phyloP scores from a whole-genome alignment of 139 green algal species.

The Chlamydomonas incerta region DNA sequence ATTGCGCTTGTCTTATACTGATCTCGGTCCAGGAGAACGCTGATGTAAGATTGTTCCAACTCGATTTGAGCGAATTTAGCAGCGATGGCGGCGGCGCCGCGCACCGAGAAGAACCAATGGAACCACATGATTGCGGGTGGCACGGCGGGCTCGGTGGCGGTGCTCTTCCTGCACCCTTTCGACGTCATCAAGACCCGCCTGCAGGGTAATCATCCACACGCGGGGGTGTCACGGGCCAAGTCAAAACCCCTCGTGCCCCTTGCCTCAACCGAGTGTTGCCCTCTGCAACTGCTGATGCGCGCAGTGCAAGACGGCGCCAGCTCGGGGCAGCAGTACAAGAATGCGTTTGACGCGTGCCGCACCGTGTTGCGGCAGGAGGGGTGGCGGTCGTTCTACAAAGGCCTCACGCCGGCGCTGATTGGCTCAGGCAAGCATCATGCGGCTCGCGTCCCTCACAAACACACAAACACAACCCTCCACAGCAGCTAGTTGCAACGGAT shows the following conservation, averaged over 20 bases:
- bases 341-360: conserved; percentile 72
- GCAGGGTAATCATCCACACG: conserved; percentile 65
- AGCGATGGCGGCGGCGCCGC: neutral
- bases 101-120: conserved; percentile 48
- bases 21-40: too few species aligned
- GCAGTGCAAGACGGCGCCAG: conserved; percentile 82
- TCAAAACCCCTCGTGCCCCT: too few species aligned
- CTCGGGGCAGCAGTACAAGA: conserved; percentile 62
- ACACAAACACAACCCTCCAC: too few species aligned
- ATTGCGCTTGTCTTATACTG: too few species aligned
- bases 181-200: conserved; percentile 92
- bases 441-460: too few species aligned
- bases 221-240: too few species aligned
- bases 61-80: too few species aligned
- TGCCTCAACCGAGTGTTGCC: too few species aligned
- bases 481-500: too few species aligned
- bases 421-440: conserved; percentile 63
- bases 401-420: conserved; percentile 79
- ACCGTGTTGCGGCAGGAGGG: conserved; percentile 78
- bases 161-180: conserved; percentile 86
- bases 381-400: conserved; percentile 81
- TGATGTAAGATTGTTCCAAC: too few species aligned
- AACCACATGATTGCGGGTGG: conserved; percentile 80
- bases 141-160: conserved; percentile 73
- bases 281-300: neutral